Evolutionary conservation across 192 early-diverging fungal species (phyloP).

Genomic region (Coemansia erecta): DNA sequence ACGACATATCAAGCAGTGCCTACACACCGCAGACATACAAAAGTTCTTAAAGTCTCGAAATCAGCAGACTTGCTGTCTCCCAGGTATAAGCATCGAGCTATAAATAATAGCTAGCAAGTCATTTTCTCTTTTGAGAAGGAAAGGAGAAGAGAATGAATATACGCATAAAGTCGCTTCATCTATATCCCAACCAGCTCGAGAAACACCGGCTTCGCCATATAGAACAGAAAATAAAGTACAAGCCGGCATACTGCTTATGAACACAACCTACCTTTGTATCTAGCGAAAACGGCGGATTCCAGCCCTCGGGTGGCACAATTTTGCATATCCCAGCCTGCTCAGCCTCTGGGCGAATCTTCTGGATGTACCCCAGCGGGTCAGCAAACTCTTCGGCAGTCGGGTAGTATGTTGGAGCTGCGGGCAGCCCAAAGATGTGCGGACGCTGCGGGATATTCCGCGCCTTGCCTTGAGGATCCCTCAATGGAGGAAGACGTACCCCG

Average conservation of each 20-base stretch:
- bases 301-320: constrained; percentile 85
- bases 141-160: too few relatives aligned
- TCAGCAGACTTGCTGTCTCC: too few relatives aligned
- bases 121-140: too few relatives aligned
- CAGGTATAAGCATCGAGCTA: too few relatives aligned
- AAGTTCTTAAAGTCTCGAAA: too few relatives aligned
- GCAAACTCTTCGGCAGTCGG: constrained; percentile 80
- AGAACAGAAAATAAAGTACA: background rate
- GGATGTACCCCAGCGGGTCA: constrained; percentile 84
- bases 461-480: constrained; percentile 29
- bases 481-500: constrained; percentile 24
- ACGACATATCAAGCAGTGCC: too few relatives aligned
- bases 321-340: constrained; percentile 87
- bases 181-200: background rate
- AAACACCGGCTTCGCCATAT: background rate
- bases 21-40: too few relatives aligned
- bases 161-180: too few relatives aligned
- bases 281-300: constrained; percentile 83
- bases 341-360: constrained; percentile 70
- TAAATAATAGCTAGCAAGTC: too few relatives aligned
- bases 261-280: constrained; percentile 59
- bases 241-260: background rate
- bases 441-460: constrained; percentile 23
- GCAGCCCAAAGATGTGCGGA: constrained; percentile 67
- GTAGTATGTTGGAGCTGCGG: constrained; percentile 73